Evolutionary conservation across 129 eudicot species (phyloP).

Genomic region (Escallonia herrerae): DNA sequence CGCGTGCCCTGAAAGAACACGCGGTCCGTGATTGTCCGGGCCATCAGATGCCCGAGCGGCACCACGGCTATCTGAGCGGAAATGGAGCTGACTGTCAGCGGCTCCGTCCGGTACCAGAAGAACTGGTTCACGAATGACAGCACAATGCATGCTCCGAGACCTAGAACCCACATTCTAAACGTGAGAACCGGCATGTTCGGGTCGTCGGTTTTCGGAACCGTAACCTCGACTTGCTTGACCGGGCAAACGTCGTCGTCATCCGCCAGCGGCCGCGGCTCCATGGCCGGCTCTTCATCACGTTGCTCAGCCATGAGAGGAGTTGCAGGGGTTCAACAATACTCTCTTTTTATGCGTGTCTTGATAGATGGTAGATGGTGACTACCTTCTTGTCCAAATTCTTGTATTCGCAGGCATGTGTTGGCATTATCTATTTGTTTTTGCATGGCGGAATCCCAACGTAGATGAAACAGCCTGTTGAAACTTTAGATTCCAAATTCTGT

Average conservation of each 20-base stretch:
- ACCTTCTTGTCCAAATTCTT: too few species aligned
- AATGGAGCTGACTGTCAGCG: conserved; percentile 18
- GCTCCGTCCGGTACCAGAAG: conserved; percentile 34
- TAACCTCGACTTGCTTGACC: conserved; percentile 40
- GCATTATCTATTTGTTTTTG: too few species aligned
- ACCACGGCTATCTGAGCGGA: conserved; percentile 40
- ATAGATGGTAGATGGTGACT: too few species aligned
- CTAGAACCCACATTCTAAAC: conserved; percentile 26
- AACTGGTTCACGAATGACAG: conserved; percentile 28
- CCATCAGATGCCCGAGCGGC: conserved; percentile 44
- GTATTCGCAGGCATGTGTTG: too few species aligned
- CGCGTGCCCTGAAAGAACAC: conserved; percentile 15
- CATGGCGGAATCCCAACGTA: too few species aligned
- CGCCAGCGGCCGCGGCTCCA: neutral
- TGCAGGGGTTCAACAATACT: too few species aligned
- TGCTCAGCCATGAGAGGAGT: conserved; percentile 11
- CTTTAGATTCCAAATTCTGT: too few species aligned
- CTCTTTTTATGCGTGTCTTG: too few species aligned
- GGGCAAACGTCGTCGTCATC: conserved; percentile 23
- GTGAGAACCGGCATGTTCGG: conserved; percentile 17
- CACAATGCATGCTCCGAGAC: conserved; percentile 9
- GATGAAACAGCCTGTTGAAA: too few species aligned
- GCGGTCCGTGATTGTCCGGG: conserved; percentile 17
- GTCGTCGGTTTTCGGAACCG: conserved; percentile 24
- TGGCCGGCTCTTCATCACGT: neutral